These are phyloP conservation scores for Calocybe gambosa DNA, from an alignment of 1,284 basidiomycete genomes.

Conservation along the genomic window DNA sequence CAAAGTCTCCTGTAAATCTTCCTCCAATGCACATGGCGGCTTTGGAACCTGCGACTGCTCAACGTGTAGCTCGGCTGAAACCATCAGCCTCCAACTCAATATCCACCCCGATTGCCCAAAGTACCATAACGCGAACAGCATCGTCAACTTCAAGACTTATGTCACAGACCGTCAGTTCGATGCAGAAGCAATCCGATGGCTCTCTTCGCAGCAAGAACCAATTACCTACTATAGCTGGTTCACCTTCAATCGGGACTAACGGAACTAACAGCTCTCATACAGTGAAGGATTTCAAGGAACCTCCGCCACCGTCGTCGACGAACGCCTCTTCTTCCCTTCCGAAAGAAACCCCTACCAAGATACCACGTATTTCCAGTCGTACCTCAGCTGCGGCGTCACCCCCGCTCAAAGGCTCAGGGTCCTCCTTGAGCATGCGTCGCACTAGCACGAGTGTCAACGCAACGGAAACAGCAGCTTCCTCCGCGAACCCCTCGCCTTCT, in stretches of 20 bases:
- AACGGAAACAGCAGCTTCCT: slow-evolving; percentile 37
- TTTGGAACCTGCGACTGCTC: slow-evolving; percentile 70
- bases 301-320: slow-evolving; percentile 38
- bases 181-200: slow-evolving; percentile 76
- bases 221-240: slow-evolving; percentile 85
- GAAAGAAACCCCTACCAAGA: slow-evolving; percentile 89
- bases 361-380: slow-evolving; percentile 84
- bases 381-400: slow-evolving; percentile 66
- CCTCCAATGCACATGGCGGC: slow-evolving; percentile 88
- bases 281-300: slow-evolving; percentile 52
- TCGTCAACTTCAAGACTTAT: slow-evolving; percentile 58
- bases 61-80: slow-evolving; percentile 75
- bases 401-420: slow-evolving; percentile 45
- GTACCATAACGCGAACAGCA: slow-evolving; percentile 35
- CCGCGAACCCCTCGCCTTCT: slow-evolving; percentile 61
- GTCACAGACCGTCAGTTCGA: slow-evolving; percentile 70
- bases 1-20: slow-evolving; percentile 57
- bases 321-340: slow-evolving; percentile 46
- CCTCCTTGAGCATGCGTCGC: slow-evolving; percentile 48
- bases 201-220: slow-evolving; percentile 70
- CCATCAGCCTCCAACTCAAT: slow-evolving; percentile 38
- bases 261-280: slow-evolving; percentile 45
- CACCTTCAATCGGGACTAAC: slow-evolving; percentile 73
- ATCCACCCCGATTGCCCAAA: slow-evolving; percentile 38
- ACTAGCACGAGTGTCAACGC: slow-evolving; percentile 63